These are phyloP conservation scores for Pinus albicaulis DNA, from an alignment of 75 land plant species.

Conservation along the genomic window DNA sequence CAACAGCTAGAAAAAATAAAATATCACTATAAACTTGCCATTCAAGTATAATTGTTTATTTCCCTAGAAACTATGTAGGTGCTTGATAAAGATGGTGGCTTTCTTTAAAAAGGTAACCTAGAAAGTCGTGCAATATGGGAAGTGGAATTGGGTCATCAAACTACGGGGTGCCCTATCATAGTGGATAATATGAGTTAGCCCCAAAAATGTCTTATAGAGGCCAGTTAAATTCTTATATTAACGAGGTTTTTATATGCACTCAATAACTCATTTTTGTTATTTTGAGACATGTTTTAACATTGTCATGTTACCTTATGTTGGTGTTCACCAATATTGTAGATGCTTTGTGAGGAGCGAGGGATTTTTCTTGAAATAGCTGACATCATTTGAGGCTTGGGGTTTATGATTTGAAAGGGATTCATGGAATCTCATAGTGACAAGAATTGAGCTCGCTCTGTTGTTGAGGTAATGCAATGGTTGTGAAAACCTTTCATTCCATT, in stretches of 20 bases:
- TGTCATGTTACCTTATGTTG: not conserved
- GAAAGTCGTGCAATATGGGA: slow-evolving; percentile 52
- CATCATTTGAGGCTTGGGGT: slow-evolving; percentile 30
- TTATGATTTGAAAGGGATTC: slow-evolving; percentile 62
- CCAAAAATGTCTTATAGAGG: slow-evolving; percentile 79
- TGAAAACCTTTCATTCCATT: not conserved
- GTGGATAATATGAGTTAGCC: slow-evolving; percentile 64
- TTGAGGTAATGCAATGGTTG: slow-evolving; percentile 47
- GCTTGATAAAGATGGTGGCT: not conserved
- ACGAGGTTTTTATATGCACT: not conserved
- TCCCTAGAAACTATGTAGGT: slow-evolving; percentile 4
- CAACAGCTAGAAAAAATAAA: no score
- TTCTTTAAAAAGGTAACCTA: not conserved
- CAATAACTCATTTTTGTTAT: not conserved
- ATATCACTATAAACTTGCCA: no score
- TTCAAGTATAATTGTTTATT: no score
- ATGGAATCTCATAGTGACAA: slow-evolving; percentile 45
- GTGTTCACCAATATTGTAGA: slow-evolving; percentile 24
- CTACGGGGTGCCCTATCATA: slow-evolving; percentile 48
- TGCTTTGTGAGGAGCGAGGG: slow-evolving; percentile 52
- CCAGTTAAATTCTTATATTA: not conserved
- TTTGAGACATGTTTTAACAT: not conserved
- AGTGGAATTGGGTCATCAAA: slow-evolving; percentile 30
- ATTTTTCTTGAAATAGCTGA: slow-evolving; percentile 65
- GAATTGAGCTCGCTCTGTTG: slow-evolving; percentile 60